These are phyloP conservation scores for Earliella scabrosa DNA, from an alignment of 1,284 basidiomycete genomes.

Conservation along the genomic window DNA sequence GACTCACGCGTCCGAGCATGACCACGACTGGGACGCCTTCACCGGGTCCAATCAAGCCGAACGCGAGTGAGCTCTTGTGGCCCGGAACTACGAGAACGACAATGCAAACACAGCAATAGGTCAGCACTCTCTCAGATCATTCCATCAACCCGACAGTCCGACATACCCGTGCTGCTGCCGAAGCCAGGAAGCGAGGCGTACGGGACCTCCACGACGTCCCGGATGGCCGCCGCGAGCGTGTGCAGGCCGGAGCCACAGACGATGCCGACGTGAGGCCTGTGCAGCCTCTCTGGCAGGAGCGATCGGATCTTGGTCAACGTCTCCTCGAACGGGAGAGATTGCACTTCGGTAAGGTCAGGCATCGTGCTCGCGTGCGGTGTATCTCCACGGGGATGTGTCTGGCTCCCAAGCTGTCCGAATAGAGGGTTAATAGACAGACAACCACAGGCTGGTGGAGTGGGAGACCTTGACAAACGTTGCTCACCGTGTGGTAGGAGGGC, in stretches of 20 bases:
- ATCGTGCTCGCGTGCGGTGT: not conserved
- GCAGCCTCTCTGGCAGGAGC: conserved; percentile 47
- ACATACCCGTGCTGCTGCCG: conserved; percentile 72
- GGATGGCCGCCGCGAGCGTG: conserved; percentile 62
- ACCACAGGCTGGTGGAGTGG: not conserved
- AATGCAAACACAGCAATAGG: not conserved
- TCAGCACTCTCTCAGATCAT: not conserved
- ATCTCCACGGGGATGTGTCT: too few relatives aligned
- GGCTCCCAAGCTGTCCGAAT: not conserved
- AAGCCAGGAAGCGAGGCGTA: conserved; percentile 72
- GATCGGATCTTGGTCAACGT: conserved; percentile 43
- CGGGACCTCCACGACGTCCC: conserved; percentile 57
- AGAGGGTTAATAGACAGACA: not conserved
- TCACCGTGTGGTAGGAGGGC: too few relatives aligned
- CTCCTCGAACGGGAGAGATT: conserved; percentile 37
- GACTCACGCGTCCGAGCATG: conserved; percentile 77
- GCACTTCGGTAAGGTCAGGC: conserved; percentile 9
- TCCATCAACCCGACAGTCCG: not conserved
- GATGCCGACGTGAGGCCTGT: conserved; percentile 69
- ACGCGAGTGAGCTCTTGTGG: conserved; percentile 78
- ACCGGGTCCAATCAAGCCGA: conserved; percentile 69
- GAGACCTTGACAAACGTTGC: not conserved
- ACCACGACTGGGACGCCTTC: conserved; percentile 74
- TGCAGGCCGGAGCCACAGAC: conserved; percentile 80
- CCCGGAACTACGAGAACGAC: conserved; percentile 72